Percentiles rank a stretch among this genome's conserved stretches.
Evolutionary conservation across 164 flowering plant species (phyloP).

Genomic region (Protea cynaroides): DNA sequence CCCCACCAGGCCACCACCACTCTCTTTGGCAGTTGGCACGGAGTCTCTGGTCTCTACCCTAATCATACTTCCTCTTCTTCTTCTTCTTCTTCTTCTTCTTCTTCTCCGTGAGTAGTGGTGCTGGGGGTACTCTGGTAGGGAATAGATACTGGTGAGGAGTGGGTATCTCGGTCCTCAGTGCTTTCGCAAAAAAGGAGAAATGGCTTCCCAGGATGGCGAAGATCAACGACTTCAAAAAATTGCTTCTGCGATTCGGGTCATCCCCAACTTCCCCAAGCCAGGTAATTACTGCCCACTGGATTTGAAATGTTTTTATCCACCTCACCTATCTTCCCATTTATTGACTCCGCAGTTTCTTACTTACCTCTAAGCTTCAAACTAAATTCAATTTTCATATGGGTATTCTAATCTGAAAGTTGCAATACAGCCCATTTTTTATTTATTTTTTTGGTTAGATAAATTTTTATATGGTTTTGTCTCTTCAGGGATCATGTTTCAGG

Average conservation of each 20-base stretch:
- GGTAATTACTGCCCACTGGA: constrained; percentile 27
- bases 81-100: not conserved
- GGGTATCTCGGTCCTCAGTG: not conserved
- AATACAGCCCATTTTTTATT: not conserved
- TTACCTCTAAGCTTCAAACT: not conserved
- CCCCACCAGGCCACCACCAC: too few relatives aligned
- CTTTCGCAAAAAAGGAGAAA: constrained; percentile 12
- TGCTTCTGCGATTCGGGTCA: constrained; percentile 64
- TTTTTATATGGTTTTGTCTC: not conserved
- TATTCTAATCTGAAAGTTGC: not conserved
- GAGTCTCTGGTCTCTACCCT: too few relatives aligned
- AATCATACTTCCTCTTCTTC: not conserved
- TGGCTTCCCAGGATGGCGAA: constrained; percentile 35
- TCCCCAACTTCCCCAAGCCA: constrained; percentile 86
- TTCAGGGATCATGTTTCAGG: constrained; percentile 94
- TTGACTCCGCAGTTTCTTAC: not conserved
- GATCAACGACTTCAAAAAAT: constrained; percentile 52
- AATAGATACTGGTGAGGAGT: not conserved
- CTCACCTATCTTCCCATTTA: not conserved
- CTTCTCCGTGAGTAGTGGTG: not conserved
- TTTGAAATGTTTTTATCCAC: not conserved
- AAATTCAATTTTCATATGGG: not conserved
- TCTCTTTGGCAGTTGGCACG: too few relatives aligned
- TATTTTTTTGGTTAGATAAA: not conserved
- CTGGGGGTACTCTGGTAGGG: not conserved